Evolutionary conservation across 352 stramenopile genomes (phyloP).

Genomic region (Phytophthora quininea): DNA sequence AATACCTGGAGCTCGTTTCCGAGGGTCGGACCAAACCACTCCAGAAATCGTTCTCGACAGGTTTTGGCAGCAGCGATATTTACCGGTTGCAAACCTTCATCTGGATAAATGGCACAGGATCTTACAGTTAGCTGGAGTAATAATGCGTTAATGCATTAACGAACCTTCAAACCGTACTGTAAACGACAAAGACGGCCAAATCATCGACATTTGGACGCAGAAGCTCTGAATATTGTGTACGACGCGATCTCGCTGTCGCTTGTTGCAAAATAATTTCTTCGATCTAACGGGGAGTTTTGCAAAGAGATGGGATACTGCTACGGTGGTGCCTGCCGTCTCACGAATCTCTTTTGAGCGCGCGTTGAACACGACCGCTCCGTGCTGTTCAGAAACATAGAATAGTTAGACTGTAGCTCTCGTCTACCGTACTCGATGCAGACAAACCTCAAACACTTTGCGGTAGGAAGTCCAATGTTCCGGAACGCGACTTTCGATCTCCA

Average conservation of each 20-base stretch:
- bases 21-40: constrained; percentile 50
- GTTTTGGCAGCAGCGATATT: constrained; percentile 31
- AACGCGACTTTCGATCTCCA: constrained; percentile 75
- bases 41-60: constrained; percentile 45
- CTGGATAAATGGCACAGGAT: constrained; percentile 11
- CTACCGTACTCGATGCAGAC: neutral
- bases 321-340: constrained; percentile 49
- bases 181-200: constrained; percentile 73
- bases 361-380: constrained; percentile 65
- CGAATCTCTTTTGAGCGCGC: constrained; percentile 42
- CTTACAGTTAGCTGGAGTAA: neutral
- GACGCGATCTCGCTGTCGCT: constrained; percentile 38
- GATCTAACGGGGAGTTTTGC: constrained; percentile 58
- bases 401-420: constrained; percentile 33
- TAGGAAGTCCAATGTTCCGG: constrained; percentile 60
- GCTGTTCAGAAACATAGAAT: constrained; percentile 29
- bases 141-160: neutral
- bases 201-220: constrained; percentile 65
- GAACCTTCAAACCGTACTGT: constrained; percentile 55
- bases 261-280: constrained; percentile 47
- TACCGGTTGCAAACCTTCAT: constrained; percentile 14
- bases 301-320: constrained; percentile 68
- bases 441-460: constrained; percentile 63
- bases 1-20: constrained; percentile 49
- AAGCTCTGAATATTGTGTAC: constrained; percentile 52